Conservation (phyloP, 2,329 filamentous ascomycete species). For the Aspergillus brunneoviolaceus region DNA sequence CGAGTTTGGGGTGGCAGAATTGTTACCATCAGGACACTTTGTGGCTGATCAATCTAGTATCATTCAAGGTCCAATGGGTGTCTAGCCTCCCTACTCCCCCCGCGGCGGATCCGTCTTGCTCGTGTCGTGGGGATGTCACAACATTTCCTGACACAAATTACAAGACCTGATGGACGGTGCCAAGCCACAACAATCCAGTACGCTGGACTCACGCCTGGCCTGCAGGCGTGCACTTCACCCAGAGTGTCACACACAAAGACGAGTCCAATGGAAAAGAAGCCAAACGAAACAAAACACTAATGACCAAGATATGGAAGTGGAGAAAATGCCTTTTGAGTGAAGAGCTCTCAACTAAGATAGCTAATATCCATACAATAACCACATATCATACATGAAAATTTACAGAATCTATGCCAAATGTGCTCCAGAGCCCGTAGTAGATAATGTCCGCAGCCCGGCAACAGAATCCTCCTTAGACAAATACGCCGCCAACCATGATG, state of each 20-base stretch:
- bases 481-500: background rate
- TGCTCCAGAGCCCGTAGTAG: background rate
- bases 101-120: background rate
- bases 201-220: too few species aligned
- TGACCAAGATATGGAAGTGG: slow-evolving; percentile 1
- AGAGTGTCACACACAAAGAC: background rate
- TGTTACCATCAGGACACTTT: background rate
- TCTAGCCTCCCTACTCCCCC: too few species aligned
- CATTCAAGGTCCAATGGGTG: too few species aligned
- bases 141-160: too few species aligned
- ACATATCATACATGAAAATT: slow-evolving; percentile 18
- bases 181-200: too few species aligned
- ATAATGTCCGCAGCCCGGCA: background rate
- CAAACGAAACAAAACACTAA: background rate
- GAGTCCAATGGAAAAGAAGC: background rate
- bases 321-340: slow-evolving; percentile 22
- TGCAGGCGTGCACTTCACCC: too few species aligned
- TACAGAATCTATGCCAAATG: slow-evolving; percentile 1
- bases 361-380: slow-evolving; percentile 12
- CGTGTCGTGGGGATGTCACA: background rate
- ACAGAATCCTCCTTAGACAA: background rate
- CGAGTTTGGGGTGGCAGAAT: background rate
- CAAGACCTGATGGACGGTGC: too few species aligned
- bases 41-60: background rate
- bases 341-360: slow-evolving; percentile 20